Evolutionary conservation across 163 green algal species (phyloP).

Genomic region (Volvox carteri): DNA sequence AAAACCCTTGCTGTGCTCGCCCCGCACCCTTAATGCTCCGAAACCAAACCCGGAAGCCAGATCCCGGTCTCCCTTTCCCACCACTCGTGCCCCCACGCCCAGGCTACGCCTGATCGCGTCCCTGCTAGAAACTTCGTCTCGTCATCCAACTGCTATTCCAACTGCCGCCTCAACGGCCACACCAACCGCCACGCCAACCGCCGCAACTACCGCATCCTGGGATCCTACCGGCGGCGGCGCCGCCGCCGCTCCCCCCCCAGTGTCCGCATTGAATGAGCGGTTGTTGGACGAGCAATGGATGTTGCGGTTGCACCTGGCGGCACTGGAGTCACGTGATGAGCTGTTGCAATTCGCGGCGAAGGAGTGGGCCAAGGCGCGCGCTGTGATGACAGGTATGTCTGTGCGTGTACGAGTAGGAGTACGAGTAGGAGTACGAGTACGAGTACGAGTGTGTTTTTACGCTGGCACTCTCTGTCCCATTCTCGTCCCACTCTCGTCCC

Average conservation of each 20-base stretch:
- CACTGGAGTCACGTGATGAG: background rate
- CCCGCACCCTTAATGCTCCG: too few species aligned
- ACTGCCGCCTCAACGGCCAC: too few species aligned
- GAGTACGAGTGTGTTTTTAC: too few species aligned
- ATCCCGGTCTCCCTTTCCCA: too few species aligned
- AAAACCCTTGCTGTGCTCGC: too few species aligned
- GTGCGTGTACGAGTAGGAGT: background rate
- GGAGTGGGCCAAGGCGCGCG: slow-evolving; percentile 40
- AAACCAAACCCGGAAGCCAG: too few species aligned
- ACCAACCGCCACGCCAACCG: background rate
- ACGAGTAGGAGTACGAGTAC: too few species aligned
- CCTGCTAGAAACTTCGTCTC: slow-evolving; percentile 8
- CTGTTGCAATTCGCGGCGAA: slow-evolving; percentile 29
- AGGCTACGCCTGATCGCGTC: slow-evolving; percentile 10
- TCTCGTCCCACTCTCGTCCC: too few species aligned
- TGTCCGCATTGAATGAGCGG: slow-evolving; percentile 1
- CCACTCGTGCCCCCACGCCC: background rate
- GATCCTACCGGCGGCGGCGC: background rate
- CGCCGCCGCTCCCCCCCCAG: background rate
- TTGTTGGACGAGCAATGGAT: slow-evolving; percentile 14
- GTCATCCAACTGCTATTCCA: background rate
- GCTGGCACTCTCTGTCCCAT: too few species aligned
- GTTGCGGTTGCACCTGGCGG: background rate
- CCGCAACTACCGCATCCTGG: background rate
- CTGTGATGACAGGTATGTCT: slow-evolving; percentile 30